Base-by-base conservation (phyloP, 345 rosid species). In the Gossypium australe region DNA sequence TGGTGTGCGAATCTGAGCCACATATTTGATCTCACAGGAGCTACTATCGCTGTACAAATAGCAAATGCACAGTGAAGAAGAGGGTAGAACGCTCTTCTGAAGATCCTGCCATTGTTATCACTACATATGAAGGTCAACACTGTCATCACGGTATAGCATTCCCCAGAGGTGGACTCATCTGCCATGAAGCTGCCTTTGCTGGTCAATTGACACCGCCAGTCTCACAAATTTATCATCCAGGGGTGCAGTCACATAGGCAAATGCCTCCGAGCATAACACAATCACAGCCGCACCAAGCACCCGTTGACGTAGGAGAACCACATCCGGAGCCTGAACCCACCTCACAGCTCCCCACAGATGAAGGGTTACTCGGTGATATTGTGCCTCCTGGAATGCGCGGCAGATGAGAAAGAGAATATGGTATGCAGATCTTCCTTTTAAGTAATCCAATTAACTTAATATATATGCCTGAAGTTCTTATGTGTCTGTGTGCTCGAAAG, bases 101-200 rank as follows among this genome's bases (percentile, higher is more conserved):
- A 52, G 98, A 95, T 83, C 90, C 97, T 43, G 71, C 94, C 7
- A 64, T 79, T 49, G 98, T 95, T 43, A 91, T 95, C 49, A 95
- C 99, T 17, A 95, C 99, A 43, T 95, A 95, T 67, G 99, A 95
- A 85, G 99, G 99, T 66, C 99, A 92, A 70, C 99, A 95, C 81
- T 92, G 98, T 59, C 99, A 95, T 72, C 99, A 91, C 16, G 85
- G 92, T 6, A 82, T 87, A 20, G 96, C 94, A 55, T 91, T 89
- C 82, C 97, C 92, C 13, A 85, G 95, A 25, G 95, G 98, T 2
- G 92, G 94, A 70, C 58, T 89, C 82, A 82, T 87, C 77, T 83
- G 80, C 18, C 89, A 85, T 44, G 91, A 87, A 64, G 84, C 86
- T 58, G 79, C 84, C 27, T 80, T 85, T 76, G 68, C 83, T 16